These are phyloP conservation scores for Aspergillus sp. DNA, from an alignment of 2,329 filamentous ascomycete genomes.

Conservation along the genomic window DNA sequence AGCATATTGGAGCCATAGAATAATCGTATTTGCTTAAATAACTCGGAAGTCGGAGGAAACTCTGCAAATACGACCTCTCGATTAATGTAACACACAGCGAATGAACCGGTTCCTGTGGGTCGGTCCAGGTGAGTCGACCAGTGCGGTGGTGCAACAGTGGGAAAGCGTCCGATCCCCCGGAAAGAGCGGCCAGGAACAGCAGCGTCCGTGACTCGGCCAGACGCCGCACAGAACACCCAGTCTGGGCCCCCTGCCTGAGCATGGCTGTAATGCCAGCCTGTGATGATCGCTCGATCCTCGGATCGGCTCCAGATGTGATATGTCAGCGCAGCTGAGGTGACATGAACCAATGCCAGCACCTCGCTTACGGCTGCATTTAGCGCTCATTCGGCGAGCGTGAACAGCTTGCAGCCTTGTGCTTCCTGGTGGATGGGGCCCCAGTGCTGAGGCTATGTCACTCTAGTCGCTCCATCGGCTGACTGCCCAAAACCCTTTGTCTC, in stretches of 20 bases:
- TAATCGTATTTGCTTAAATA: no score
- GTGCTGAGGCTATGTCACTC: not conserved
- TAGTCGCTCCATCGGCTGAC: not conserved
- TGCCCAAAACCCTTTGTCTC: not conserved
- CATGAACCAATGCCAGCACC: conserved; percentile 1
- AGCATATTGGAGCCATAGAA: not conserved
- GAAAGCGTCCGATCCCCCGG: no score
- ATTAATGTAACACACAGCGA: not conserved
- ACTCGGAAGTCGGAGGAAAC: no score
- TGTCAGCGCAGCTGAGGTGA: conserved; percentile 4
- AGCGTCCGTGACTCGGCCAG: no score
- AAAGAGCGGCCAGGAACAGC: no score
- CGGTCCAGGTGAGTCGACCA: not conserved
- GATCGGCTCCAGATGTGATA: not conserved
- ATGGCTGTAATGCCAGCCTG: no score
- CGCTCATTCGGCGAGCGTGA: no score
- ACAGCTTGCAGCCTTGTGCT: not conserved
- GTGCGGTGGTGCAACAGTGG: not conserved
- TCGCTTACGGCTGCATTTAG: not conserved
- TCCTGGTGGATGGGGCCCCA: not conserved
- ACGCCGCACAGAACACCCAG: no score
- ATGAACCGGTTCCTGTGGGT: not conserved
- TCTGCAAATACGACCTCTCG: no score
- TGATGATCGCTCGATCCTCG: conserved; percentile 1
- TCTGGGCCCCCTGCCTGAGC: no score